Evolutionary conservation across 106 monocot genomes (phyloP), one percentile per base, ranked within the genome.

Genomic region (Cymbidium sinense): DNA sequence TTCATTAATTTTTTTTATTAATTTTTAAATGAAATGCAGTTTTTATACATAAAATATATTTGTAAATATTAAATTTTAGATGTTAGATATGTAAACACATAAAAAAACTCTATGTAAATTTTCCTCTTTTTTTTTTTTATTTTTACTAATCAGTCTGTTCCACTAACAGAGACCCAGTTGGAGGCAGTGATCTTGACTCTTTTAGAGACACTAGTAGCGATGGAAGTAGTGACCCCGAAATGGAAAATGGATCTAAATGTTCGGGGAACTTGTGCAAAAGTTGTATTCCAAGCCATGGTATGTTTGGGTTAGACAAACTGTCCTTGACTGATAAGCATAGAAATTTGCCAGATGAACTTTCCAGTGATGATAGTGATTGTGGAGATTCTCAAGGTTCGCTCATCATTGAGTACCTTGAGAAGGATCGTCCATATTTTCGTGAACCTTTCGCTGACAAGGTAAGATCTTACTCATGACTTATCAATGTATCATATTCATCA

Each of bases 361-460:
- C 82, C 47, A 88, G 90, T 70, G 90, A 88, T 82, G 90, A 86
- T 80, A 77, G 81, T 47, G 93, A 90, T 73, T 10, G 70, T 70
- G 88, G 79, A 73, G 79, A 84, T 78, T 79, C 79, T 77, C 89
- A 73, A 35, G 83, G 77, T 33, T 77, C 5, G 27, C 64, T 90
- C 50, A 79, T 90, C 17, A 86, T 93, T 83, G 86, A 93, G 72
- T 93, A 81, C 72, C 75, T 90, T 76, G 93, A 93, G 80, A 71
- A 75, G 30, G 86, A 88, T 69, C 83, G 77, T 67, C 93, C 93
- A 21, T 88, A 85, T 77, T 43, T 83, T 74, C 93, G 93, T 65
- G 86, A 86, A 81, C 93, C 93, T 69, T 83, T 93, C 50, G 70
- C 88, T 78, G 88, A 93, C 47, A 93, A 93, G 90, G 93, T 54